Conservation (phyloP, 176 grass and related monocot species). For the Cenchrus americanus region DNA sequence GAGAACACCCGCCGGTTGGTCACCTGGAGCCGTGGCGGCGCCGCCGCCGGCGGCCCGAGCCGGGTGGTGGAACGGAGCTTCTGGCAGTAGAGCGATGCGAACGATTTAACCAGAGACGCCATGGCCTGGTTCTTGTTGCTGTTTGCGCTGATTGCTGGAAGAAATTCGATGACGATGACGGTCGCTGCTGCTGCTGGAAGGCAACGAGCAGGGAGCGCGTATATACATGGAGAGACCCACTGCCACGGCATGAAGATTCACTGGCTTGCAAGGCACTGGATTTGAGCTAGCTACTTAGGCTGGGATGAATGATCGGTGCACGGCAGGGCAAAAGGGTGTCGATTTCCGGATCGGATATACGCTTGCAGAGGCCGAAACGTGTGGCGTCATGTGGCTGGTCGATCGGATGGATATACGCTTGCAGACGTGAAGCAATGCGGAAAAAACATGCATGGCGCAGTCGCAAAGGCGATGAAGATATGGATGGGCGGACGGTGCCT, state of each 20-base stretch:
- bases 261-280: constrained; percentile 17
- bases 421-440: constrained; percentile 24
- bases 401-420: background rate
- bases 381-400: background rate
- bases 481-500: background rate
- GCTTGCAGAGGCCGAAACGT: background rate
- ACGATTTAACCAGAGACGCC: constrained; percentile 37
- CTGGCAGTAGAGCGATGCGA: constrained; percentile 38
- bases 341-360: background rate
- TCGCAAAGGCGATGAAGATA: background rate
- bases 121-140: background rate
- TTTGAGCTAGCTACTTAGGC: background rate
- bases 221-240: background rate
- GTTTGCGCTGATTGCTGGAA: background rate
- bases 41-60: background rate
- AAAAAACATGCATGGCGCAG: background rate
- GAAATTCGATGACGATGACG: background rate
- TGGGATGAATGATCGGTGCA: constrained; percentile 7
- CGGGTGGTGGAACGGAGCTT: constrained; percentile 9
- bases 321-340: background rate
- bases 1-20: background rate
- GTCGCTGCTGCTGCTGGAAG: background rate
- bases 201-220: background rate
- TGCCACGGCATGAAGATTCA: background rate
- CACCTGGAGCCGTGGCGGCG: background rate